Percentiles rank a stretch among this genome's conserved stretches.
phyloP scores from a whole-genome alignment of 306 rosid genomes.

The Lathyrus oleraceus region DNA sequence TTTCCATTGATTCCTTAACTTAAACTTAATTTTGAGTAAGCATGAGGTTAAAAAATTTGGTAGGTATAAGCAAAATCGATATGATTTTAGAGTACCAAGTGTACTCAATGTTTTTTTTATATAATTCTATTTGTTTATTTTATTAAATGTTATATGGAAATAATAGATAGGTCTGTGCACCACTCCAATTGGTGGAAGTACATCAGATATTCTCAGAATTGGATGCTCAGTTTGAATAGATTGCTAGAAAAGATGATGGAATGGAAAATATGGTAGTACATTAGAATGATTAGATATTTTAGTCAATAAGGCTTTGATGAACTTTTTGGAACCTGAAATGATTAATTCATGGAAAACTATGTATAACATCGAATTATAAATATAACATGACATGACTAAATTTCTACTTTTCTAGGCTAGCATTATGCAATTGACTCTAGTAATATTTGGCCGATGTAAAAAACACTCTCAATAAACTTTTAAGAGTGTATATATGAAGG shows the following conservation, averaged over 20 bases:
- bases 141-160: not conserved
- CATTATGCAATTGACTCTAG: not conserved
- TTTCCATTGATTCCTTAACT: no score
- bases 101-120: conserved; percentile 4
- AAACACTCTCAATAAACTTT: not conserved
- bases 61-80: conserved; percentile 48
- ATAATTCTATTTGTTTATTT: not conserved
- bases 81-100: conserved; percentile 49
- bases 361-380: not conserved
- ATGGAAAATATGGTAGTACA: conserved; percentile 6
- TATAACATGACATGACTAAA: not conserved
- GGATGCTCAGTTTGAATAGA: conserved; percentile 40
- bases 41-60: not conserved
- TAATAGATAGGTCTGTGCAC: conserved; percentile 24
- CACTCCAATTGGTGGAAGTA: conserved; percentile 33
- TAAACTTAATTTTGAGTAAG: conserved; percentile 11
- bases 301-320: conserved; percentile 19
- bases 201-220: conserved; percentile 27
- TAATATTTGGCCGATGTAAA: not conserved
- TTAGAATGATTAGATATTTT: not conserved
- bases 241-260: conserved; percentile 29
- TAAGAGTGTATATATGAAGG: no score
- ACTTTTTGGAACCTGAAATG: conserved; percentile 34
- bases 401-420: conserved; percentile 31
- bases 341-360: conserved; percentile 31